Conservation (phyloP, 2,329 filamentous ascomycete species). For the Beauveria medogensis region DNA sequence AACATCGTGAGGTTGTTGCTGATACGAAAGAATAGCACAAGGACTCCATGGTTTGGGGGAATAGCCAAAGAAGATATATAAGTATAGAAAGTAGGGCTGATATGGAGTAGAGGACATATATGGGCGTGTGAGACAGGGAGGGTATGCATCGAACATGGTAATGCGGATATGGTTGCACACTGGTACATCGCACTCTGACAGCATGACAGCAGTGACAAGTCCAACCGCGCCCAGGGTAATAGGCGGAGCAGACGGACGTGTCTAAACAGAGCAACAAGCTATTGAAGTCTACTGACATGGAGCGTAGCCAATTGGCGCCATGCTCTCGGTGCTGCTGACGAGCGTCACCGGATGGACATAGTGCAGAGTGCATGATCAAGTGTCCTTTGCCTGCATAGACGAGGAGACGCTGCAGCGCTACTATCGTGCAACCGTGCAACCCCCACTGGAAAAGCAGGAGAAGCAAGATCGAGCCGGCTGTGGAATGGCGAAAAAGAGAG, state of each 20-base stretch:
- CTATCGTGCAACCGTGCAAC: background rate
- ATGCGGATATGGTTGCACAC: background rate
- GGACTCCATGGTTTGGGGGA: too few species aligned
- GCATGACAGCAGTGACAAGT: background rate
- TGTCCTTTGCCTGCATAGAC: background rate
- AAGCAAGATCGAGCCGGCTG: background rate
- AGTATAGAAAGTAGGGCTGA: background rate
- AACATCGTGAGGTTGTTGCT: background rate
- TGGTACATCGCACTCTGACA: background rate
- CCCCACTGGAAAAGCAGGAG: background rate
- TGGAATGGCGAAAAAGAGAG: background rate
- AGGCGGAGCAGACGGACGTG: background rate
- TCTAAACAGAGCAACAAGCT: background rate
- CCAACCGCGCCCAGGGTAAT: background rate
- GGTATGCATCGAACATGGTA: background rate
- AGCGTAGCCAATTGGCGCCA: background rate
- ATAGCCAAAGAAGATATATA: background rate
- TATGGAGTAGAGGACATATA: background rate
- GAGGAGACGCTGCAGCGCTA: background rate
- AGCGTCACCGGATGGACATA: background rate
- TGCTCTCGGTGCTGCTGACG: background rate
- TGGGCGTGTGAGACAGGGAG: constrained; percentile 3
- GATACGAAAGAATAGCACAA: background rate
- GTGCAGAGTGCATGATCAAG: constrained; percentile 4
- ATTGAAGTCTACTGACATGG: background rate